Evolutionary conservation across 1,284 basidiomycete species (phyloP), one percentile per base, ranked within the genome.

Genomic region (Trichosporon sp.): DNA sequence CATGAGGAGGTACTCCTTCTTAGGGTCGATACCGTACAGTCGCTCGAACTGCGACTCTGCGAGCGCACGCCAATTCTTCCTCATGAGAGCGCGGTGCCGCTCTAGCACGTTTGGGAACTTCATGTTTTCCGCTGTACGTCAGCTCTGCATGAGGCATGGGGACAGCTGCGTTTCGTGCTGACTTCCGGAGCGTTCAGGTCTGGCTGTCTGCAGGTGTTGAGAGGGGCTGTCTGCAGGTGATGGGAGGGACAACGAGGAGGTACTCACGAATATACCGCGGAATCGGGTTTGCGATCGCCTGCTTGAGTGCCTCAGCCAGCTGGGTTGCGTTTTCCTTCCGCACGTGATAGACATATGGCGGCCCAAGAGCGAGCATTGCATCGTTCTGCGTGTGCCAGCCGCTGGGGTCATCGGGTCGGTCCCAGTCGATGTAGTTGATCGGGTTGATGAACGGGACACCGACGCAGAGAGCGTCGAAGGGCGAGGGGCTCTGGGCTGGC

Each of bases 371-470:
- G 49, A 54, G 49, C 1, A 81, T 61, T n/a, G 65, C 72, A 57
- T 76, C 68, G 61, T 81, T 79, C 65, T 83, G 81, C 25, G 78
- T 67, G 21, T 65, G 32, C 82, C 81, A 83, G 21, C 69, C 66
- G 1, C 64, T 52, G 19, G 75, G 65, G 63, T 82, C 73, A 10
- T 61, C 23, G 2, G 78, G 80, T 57, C 80, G 68, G 1, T 70
- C 59, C 16, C 66, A 59, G 61, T 82, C 75, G 80, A 80, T 81
- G 11, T 70, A 60, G 8, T 73, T 25, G 29, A 82, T 73, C 1
- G 81, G 81, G 64, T 82, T 82, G 68, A 83, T 78, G 70, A 82
- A 83, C 9, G 81, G 81, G 4, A 82, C 75, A 7, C 81, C 81
- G 29, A 80, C 62, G 40, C 81, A 82, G 8, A 83, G 69, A 3